These are phyloP conservation scores for Phragmites australis DNA, from an alignment of 176 grass and related monocot genomes.

Conservation along the genomic window DNA sequence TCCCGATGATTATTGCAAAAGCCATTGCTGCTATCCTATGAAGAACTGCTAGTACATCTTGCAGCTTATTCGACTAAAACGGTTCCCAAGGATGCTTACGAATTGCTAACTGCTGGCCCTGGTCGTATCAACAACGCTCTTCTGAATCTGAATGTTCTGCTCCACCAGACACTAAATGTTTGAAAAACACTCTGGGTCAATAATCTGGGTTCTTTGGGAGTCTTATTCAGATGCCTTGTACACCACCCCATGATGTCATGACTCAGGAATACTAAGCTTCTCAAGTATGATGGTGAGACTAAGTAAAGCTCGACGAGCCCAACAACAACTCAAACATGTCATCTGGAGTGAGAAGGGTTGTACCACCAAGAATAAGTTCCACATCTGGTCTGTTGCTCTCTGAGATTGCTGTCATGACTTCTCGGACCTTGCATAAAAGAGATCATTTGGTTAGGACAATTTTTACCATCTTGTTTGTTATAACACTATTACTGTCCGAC, in stretches of 20 bases:
- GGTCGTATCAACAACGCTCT: not conserved
- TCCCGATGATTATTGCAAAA: not conserved
- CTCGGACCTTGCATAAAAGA: conserved; percentile 65
- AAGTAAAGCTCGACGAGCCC: conserved; percentile 48
- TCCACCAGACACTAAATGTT: not conserved
- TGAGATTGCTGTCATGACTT: conserved; percentile 80
- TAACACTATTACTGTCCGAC: not conserved
- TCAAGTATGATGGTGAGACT: not conserved
- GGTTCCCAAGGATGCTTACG: not conserved
- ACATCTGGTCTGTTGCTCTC: conserved; percentile 70
- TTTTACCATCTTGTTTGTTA: not conserved
- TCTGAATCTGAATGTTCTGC: not conserved
- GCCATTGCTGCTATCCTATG: not conserved
- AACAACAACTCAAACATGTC: conserved; percentile 94
- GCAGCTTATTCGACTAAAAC: not conserved
- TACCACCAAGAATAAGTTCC: conserved; percentile 90
- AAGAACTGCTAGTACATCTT: not conserved
- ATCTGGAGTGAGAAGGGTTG: conserved; percentile 76
- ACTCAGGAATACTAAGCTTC: not conserved
- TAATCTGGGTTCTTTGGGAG: not conserved
- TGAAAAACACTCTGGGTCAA: not conserved
- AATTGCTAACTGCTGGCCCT: not conserved
- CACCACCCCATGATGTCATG: not conserved
- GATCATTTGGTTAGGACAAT: conserved; percentile 16
- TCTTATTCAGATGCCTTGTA: not conserved